Percentiles rank a stretch among this genome's conserved stretches.
phyloP scores from a whole-genome alignment of 208 protist genomes.

The Crithidia thermophila region DNA sequence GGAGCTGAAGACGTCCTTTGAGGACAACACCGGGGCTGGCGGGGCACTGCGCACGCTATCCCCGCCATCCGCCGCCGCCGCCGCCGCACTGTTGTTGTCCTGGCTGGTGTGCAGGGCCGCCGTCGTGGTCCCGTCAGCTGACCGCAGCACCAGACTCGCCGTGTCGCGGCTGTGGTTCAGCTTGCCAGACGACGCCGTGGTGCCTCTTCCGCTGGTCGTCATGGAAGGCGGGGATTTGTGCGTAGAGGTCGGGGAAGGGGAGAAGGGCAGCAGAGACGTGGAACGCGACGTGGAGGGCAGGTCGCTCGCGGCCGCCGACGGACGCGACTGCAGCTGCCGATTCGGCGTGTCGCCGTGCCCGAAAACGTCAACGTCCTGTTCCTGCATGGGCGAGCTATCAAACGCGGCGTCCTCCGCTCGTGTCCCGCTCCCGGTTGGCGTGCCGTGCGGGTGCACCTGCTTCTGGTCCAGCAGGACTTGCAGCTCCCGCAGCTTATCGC shows the following conservation, averaged over 20 bases:
- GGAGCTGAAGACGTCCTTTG: constrained; percentile 9
- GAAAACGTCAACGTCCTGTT: background rate
- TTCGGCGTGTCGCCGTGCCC: too few relatives aligned
- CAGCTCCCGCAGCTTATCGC: constrained; percentile 37
- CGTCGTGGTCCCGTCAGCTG: background rate
- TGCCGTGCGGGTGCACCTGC: background rate
- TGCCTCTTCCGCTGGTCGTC: background rate
- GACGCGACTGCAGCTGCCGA: background rate
- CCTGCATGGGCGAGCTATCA: too few relatives aligned
- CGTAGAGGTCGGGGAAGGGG: background rate
- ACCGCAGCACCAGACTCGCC: background rate
- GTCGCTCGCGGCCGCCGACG: background rate
- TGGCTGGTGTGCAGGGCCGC: background rate
- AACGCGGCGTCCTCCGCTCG: too few relatives aligned
- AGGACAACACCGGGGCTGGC: background rate
- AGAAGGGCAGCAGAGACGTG: constrained; percentile 1
- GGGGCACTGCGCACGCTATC: background rate
- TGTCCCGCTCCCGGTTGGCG: too few relatives aligned
- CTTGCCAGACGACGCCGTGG: too few relatives aligned
- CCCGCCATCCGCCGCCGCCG: background rate
- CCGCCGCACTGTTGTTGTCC: background rate
- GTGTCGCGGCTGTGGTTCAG: constrained; percentile 3
- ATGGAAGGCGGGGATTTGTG: background rate
- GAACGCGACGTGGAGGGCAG: background rate
- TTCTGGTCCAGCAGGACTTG: constrained; percentile 27